Conservation (phyloP, 2,329 filamentous ascomycete species). For the Pseudogymnoascus sp. region DNA sequence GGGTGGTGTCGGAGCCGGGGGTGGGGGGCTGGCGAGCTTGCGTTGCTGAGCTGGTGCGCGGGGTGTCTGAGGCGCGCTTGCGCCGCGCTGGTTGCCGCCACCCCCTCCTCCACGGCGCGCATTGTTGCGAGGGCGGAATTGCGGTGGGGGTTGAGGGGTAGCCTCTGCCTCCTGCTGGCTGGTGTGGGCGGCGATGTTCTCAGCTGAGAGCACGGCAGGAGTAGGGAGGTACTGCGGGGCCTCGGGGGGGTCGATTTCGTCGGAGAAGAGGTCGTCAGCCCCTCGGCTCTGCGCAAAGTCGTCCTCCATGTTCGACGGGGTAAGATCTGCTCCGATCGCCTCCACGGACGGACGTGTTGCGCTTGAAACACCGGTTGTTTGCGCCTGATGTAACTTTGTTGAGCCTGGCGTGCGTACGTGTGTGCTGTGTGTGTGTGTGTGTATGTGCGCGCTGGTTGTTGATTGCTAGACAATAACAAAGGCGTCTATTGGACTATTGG, state of each 20-base stretch:
- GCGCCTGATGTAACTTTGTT: not conserved
- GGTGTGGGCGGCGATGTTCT: not conserved
- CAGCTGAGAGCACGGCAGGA: not conserved
- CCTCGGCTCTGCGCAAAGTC: constrained; percentile 28
- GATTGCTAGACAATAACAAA: constrained; percentile 3
- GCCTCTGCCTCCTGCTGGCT: not conserved
- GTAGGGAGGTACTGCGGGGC: constrained; percentile 15
- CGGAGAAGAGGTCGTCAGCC: constrained; percentile 29
- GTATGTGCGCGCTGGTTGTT: not conserved
- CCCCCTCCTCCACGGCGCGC: not conserved
- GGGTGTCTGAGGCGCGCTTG: constrained; percentile 5
- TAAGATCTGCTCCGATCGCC: not conserved
- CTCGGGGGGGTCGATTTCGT: constrained; percentile 27
- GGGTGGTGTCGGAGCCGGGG: constrained; percentile 9
- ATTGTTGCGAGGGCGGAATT: constrained; percentile 1
- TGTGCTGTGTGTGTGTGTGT: not conserved
- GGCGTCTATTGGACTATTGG: constrained; percentile 1
- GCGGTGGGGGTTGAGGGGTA: not conserved
- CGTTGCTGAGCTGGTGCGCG: constrained; percentile 10
- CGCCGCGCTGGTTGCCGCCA: not conserved
- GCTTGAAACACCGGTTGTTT: not conserved
- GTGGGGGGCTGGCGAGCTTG: not conserved
- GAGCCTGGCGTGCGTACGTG: not conserved
- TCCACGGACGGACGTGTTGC: not conserved
- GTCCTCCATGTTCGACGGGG: constrained; percentile 16